Percentiles rank a stretch among this genome's conserved stretches.
These are phyloP conservation scores for Durusdinium trenchii DNA, from an alignment of 73 alveolate species.

Conservation along the genomic window DNA sequence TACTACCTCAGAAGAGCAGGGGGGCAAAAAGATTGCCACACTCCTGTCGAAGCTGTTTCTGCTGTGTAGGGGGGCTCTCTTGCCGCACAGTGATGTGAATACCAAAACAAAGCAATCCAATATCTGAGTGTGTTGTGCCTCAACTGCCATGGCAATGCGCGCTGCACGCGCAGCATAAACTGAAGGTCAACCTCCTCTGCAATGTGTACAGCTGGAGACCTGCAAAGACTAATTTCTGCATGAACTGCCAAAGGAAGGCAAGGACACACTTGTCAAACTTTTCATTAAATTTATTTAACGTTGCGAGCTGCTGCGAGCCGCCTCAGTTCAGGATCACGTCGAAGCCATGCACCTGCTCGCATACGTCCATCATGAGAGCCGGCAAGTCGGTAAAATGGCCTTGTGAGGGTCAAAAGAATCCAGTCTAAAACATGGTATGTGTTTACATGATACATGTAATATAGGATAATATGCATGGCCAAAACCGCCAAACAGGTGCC, in stretches of 20 bases:
- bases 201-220: conserved; percentile 54
- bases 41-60: too few species aligned
- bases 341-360: conserved; percentile 88
- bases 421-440: background rate
- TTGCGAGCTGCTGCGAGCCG: background rate
- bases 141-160: conserved; percentile 84
- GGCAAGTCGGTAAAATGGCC: conserved; percentile 81
- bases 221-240: background rate
- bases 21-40: too few species aligned
- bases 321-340: conserved; percentile 88
- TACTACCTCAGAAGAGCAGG: too few species aligned
- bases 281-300: background rate
- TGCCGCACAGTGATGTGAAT: background rate
- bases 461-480: too few species aligned
- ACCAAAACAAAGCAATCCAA: background rate
- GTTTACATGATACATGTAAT: background rate
- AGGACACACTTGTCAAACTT: background rate
- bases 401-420: background rate
- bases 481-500: too few species aligned
- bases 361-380: conserved; percentile 76
- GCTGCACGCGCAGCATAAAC: conserved; percentile 9
- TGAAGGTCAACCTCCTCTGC: conserved; percentile 32
- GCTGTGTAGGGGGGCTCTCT: too few species aligned
- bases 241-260: background rate
- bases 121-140: background rate